A percentile compares a stretch with the other conserved stretches of the same genome.
phyloP scores from a whole-genome alignment of 1,139 yeast species.

The Saccharomyces hybrid region DNA sequence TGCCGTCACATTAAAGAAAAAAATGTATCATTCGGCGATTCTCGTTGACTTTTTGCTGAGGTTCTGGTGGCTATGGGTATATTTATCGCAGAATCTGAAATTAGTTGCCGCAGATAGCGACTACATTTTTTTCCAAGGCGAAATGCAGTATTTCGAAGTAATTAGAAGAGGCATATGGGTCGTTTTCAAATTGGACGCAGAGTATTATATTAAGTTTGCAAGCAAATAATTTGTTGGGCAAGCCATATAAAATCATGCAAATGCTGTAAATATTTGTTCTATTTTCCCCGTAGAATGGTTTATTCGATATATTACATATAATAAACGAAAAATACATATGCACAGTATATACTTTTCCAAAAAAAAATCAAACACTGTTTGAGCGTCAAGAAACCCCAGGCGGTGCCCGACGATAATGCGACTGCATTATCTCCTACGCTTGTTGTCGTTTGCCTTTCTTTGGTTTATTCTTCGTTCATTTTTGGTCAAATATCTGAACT shows the following conservation, averaged over 20 bases:
- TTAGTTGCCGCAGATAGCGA: not conserved
- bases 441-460: conserved; percentile 42
- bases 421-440: conserved; percentile 28
- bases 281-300: not conserved
- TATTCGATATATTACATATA: not conserved
- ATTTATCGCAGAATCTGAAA: conserved; percentile 4
- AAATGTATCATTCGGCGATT: conserved; percentile 49
- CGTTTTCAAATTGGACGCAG: conserved; percentile 73
- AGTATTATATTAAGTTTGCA: conserved; percentile 34
- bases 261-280: not conserved
- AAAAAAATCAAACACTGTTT: not conserved
- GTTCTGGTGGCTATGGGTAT: conserved; percentile 66
- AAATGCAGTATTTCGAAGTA: conserved; percentile 67
- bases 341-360: not conserved
- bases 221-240: not conserved
- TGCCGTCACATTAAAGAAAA: conserved; percentile 28
- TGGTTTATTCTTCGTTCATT: conserved; percentile 65
- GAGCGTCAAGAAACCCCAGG: not conserved
- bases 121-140: conserved; percentile 41
- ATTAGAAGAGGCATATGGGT: conserved; percentile 87
- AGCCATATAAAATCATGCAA: not conserved
- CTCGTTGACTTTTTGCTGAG: conserved; percentile 54
- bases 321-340: not conserved
- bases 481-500: conserved; percentile 79
- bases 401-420: not conserved